These are phyloP conservation scores for Hyphopichia khmerensis DNA, from an alignment of 1,139 yeast genomes.

Conservation along the genomic window DNA sequence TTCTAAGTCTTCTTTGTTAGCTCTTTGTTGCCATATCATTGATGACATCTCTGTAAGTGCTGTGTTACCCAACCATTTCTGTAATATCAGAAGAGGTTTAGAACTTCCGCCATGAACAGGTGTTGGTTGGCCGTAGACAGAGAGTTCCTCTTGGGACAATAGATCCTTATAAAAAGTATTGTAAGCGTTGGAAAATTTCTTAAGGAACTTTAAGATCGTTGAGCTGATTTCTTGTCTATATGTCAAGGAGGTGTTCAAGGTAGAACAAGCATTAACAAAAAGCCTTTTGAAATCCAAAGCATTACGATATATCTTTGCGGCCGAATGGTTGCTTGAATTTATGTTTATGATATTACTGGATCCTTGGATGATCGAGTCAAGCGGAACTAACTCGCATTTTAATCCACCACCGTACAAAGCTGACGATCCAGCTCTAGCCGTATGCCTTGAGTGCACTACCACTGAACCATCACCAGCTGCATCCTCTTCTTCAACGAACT, in stretches of 20 bases:
- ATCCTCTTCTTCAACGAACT: conserved; percentile 24
- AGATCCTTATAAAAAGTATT: conserved; percentile 30
- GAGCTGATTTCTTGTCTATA: conserved; percentile 54
- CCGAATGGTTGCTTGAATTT: conserved; percentile 6
- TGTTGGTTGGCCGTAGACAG: not conserved
- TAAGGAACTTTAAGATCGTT: conserved; percentile 38
- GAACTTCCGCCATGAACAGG: not conserved
- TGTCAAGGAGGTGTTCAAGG: conserved; percentile 60
- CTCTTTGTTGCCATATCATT: conserved; percentile 17
- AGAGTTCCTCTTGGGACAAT: conserved; percentile 16
- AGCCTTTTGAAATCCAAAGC: conserved; percentile 55
- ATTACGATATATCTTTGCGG: conserved; percentile 38
- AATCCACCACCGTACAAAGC: not conserved
- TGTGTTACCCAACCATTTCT: conserved; percentile 45
- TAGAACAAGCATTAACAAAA: conserved; percentile 50
- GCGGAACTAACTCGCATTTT: conserved; percentile 2
- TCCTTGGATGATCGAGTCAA: conserved; percentile 1
- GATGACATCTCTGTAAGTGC: conserved; percentile 35
- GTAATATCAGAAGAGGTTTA: conserved; percentile 31
- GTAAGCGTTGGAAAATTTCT: conserved; percentile 32
- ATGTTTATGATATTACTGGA: not conserved
- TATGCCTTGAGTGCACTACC: not conserved
- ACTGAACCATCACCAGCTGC: conserved; percentile 5
- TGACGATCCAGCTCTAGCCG: not conserved
- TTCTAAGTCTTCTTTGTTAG: conserved; percentile 9